Conservation (phyloP, 169 alveolate species). For the Cyclospora cayetanensis region DNA sequence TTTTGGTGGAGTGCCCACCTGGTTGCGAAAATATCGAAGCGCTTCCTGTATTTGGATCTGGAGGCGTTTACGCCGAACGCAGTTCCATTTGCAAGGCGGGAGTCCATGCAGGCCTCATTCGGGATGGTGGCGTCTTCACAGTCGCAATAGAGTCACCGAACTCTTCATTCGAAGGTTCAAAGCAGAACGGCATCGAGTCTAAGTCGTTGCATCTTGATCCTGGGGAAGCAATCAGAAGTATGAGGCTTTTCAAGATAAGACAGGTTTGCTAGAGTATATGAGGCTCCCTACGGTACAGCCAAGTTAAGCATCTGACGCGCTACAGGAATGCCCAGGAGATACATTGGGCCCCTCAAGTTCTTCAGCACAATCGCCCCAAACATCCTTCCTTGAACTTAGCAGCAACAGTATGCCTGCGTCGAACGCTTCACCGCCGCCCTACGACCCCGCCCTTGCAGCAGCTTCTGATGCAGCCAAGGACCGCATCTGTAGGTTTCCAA, state of each 20-base stretch:
- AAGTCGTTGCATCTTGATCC: conserved; percentile 76
- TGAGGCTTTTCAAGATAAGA: conserved; percentile 75
- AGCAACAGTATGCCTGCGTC: neutral
- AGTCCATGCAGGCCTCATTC: conserved; percentile 88
- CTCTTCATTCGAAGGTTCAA: conserved; percentile 86
- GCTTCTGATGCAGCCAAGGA: conserved; percentile 29
- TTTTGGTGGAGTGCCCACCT: conserved; percentile 86
- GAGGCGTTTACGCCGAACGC: conserved; percentile 85
- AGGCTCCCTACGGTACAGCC: neutral
- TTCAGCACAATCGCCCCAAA: conserved; percentile 9
- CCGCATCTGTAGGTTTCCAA: conserved; percentile 6
- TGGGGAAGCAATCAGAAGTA: conserved; percentile 63
- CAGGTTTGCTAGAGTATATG: conserved; percentile 38
- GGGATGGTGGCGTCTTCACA: conserved; percentile 83
- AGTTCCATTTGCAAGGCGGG: conserved; percentile 92
- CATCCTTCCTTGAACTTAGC: conserved; percentile 17
- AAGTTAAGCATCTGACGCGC: neutral
- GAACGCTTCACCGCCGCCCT: neutral
- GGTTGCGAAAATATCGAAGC: conserved; percentile 80
- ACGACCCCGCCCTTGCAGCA: conserved; percentile 34
- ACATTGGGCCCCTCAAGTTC: conserved; percentile 30
- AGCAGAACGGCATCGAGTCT: conserved; percentile 86
- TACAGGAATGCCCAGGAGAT: conserved; percentile 76
- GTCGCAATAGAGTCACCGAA: conserved; percentile 88
- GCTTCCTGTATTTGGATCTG: conserved; percentile 84